Base-by-base conservation (phyloP, 768 basidiomycete genomes). In the Psilocybe cyanescens region DNA sequence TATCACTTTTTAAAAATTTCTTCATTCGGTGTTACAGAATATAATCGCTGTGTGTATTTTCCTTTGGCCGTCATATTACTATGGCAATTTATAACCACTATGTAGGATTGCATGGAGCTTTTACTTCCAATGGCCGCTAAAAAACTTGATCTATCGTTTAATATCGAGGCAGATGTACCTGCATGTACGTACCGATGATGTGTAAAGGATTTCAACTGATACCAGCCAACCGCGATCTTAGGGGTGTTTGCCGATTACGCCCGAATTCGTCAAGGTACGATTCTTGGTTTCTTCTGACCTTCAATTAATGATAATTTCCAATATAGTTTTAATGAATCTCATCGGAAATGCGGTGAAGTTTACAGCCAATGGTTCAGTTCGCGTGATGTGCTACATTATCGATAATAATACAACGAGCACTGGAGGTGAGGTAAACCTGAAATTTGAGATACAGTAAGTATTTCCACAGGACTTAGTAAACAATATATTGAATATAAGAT, bases 321-420 rank as follows among this genome's bases (percentile, higher is more conserved):
- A 37, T 24, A 17, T 64, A 89, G 89, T 90, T 8, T 73, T 91
- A 19, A 90, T 90, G 88, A 92, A 92, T 69, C 72, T 91, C 52
- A 87, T 91, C 51, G 89, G 88, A 7, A 92, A 92, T 67, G 88
- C 88, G 3, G 85, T 91, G 57, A 92, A 91, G 67, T 92, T 91
- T 70, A 90, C 89, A 1, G 78, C 81, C 1, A 75, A 70, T 17
- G 89, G 90, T 7, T 86, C 80, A 46, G 88, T 92, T 24, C 80
- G 83, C 39, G 86, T 90, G 17, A 79, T 77, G 1, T 88, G 87
- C 67, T 83, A 82, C n/a, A 44, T 12, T 3, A 75, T 86, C n/a
- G 86, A 87, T 61, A 74, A 68, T 8, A 65, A 65, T 28, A 62
- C 72, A 12, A 70, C 70, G 37, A 60, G 73, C 2, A 53, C 78